Percentiles rank a stretch among this genome's conserved stretches.
Evolutionary conservation across 805 yeast species (phyloP).

Genomic region (Cephaloascus albidus): DNA sequence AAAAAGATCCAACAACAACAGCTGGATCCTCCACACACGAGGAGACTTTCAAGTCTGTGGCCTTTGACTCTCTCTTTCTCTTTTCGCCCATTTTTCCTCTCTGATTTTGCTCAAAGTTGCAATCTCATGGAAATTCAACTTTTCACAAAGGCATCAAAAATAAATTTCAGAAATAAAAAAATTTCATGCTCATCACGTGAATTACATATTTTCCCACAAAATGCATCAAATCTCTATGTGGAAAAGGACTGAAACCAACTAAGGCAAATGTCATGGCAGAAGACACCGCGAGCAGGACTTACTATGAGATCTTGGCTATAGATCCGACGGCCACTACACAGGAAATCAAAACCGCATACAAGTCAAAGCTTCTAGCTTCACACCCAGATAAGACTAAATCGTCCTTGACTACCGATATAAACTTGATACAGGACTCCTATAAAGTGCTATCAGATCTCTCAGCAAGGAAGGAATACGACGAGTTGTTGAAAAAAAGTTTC

Average conservation of each 20-base stretch:
- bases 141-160: too few relatives aligned
- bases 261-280: slow-evolving; percentile 1
- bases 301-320: slow-evolving; percentile 55
- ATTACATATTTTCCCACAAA: neutral
- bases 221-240: too few relatives aligned
- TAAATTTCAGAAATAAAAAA: too few relatives aligned
- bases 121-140: too few relatives aligned
- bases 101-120: neutral
- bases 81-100: slow-evolving; percentile 8
- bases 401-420: slow-evolving; percentile 15
- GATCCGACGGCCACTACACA: slow-evolving; percentile 19
- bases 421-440: slow-evolving; percentile 58
- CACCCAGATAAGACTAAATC: slow-evolving; percentile 70
- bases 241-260: too few relatives aligned
- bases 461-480: slow-evolving; percentile 43
- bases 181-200: neutral
- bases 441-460: slow-evolving; percentile 33
- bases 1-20: slow-evolving; percentile 59
- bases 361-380: slow-evolving; percentile 39
- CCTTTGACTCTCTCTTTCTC: slow-evolving; percentile 24
- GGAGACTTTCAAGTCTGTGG: slow-evolving; percentile 29
- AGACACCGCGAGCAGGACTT: slow-evolving; percentile 12
- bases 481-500: slow-evolving; percentile 20
- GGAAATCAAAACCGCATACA: slow-evolving; percentile 58
- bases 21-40: slow-evolving; percentile 32